A percentile compares a stretch with the other conserved stretches of the same genome.
These are phyloP conservation scores for Gastrolobium bilobum DNA, from an alignment of 306 rosid species.

Conservation along the genomic window DNA sequence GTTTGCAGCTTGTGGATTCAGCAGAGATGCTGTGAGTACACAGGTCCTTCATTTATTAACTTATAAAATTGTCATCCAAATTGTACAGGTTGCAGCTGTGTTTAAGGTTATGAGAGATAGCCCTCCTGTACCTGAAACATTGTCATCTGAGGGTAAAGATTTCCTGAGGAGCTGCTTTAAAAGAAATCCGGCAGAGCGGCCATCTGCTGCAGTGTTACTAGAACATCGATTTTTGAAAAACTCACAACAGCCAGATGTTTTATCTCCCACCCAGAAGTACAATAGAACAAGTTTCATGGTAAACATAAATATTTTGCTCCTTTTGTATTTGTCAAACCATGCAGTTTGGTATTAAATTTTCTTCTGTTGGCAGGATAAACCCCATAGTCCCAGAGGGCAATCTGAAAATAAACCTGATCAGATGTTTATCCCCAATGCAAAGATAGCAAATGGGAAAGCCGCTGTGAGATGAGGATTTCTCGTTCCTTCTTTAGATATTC, in stretches of 20 bases:
- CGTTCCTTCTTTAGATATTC: conserved; percentile 32
- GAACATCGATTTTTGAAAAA: conserved; percentile 83
- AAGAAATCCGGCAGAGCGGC: conserved; percentile 91
- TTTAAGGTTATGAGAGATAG: conserved; percentile 87
- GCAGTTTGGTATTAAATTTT: conserved; percentile 34
- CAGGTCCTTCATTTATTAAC: conserved; percentile 35
- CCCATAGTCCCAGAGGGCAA: conserved; percentile 57
- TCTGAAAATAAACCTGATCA: conserved; percentile 59
- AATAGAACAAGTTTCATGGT: conserved; percentile 62
- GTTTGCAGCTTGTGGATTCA: conserved; percentile 32
- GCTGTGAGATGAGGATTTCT: conserved; percentile 57
- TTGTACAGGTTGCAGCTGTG: conserved; percentile 89
- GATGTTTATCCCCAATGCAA: conserved; percentile 47
- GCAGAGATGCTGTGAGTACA: conserved; percentile 19
- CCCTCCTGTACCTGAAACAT: conserved; percentile 83
- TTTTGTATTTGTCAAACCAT: conserved; percentile 19
- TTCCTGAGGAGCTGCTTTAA: conserved; percentile 81
- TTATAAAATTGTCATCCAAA: conserved; percentile 18
- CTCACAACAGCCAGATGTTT: conserved; percentile 63
- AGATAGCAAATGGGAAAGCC: conserved; percentile 54
- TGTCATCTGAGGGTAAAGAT: conserved; percentile 81
- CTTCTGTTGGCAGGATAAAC: conserved; percentile 65
- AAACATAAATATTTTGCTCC: conserved; percentile 38
- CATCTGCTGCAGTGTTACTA: conserved; percentile 74
- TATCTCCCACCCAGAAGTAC: conserved; percentile 48